phyloP scores from a whole-genome alignment of 371 early-diverging fungal genomes.

The Lichtheimia ramosa region DNA sequence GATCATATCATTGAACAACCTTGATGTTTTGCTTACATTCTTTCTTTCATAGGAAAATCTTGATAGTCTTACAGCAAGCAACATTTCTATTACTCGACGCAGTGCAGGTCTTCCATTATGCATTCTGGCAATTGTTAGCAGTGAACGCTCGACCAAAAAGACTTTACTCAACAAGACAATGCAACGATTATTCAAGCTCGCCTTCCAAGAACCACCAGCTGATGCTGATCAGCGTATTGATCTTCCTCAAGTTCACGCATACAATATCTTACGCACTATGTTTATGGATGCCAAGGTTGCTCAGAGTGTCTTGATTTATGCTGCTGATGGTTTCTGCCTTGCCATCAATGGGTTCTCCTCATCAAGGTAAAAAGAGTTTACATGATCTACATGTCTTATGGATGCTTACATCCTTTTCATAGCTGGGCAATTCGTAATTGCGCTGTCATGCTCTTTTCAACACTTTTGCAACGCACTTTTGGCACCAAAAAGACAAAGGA shows the following conservation, averaged over 20 bases:
- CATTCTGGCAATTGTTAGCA: constrained; percentile 81
- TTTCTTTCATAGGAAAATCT: constrained; percentile 36
- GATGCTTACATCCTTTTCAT: neutral
- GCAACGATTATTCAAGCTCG: constrained; percentile 67
- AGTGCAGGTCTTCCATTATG: constrained; percentile 90
- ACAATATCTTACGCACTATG: constrained; percentile 82
- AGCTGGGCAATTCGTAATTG: constrained; percentile 94
- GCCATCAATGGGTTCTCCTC: constrained; percentile 83
- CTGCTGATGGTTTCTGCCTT: constrained; percentile 74
- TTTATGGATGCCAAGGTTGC: constrained; percentile 82
- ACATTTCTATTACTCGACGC: constrained; percentile 90
- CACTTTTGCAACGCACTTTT: constrained; percentile 79
- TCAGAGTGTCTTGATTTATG: constrained; percentile 69
- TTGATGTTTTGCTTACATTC: neutral
- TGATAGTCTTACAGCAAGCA: constrained; percentile 51
- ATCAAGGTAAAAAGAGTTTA: constrained; percentile 33
- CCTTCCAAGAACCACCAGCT: constrained; percentile 41
- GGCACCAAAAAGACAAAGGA: constrained; percentile 79
- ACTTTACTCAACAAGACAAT: constrained; percentile 67
- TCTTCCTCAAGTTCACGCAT: constrained; percentile 86
- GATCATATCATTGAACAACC: neutral
- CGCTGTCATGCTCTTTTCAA: constrained; percentile 90
- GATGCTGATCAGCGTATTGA: constrained; percentile 65
- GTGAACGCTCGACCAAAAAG: constrained; percentile 67
- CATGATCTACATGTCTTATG: neutral